Evolutionary conservation across 441 rosid species (phyloP), one percentile per base, ranked within the genome.

Genomic region (Gossypium trilobum): DNA sequence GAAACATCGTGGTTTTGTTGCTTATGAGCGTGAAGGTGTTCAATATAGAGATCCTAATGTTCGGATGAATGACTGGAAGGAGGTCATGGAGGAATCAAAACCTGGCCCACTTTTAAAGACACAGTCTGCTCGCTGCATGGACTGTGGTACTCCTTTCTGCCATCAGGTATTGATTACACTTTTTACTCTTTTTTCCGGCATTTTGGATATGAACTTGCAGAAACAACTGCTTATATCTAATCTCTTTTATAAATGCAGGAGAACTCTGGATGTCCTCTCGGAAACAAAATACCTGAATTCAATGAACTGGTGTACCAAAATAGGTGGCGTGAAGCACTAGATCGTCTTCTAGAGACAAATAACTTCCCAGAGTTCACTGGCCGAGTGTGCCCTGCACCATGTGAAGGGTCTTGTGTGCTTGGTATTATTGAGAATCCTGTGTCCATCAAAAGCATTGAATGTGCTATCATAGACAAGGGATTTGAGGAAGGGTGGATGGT

Each of bases 401-500:
- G 99, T 78, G 99, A 96, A 85, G 99, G 99, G 66, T 89, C 99
- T 70, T 96, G 99, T 56, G 99, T 96, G 70, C 99, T 96, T 70
- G 99, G 99, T 23, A 96, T 96, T 42, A 96, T 96, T 78, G 99
- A 96, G 81, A 92, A 96, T 80, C 99, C 99, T 20, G 99, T 96
- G 5, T 93, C 99, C 42, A 96, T 96, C 66, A 96, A 96, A 77
- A 90, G 73, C 78, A 96, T 96, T 31, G 99, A 96, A 80, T 93
- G 98, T 78, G 77, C 97, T 4, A 96, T 96, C 65, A 93, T 93
- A 51, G 99, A 96, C 82, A 93, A 87, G 81, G 99, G 97, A 50
- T 96, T 96, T 64, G 91, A 91, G 80, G 99, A 96, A 82, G 99
- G 99, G 7, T 96, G 99, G 99, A 93, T 96, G 99, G 87, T 85